These are phyloP conservation scores for Sinapis alba DNA, from an alignment of 441 rosid genomes.

Conservation along the genomic window DNA sequence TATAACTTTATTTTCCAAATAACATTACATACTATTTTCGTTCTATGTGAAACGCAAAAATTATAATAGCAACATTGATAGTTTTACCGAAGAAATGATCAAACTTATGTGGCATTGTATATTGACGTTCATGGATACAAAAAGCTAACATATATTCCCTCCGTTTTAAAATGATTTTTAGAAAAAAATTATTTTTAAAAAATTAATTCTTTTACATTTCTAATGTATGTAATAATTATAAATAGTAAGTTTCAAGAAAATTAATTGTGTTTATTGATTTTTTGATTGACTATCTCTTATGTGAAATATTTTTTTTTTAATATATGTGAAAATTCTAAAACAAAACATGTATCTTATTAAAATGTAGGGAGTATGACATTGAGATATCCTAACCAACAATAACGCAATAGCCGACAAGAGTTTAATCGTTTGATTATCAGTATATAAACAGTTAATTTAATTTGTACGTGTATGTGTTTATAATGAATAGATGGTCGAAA, in stretches of 20 bases:
- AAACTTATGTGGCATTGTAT: background rate
- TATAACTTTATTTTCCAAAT: background rate
- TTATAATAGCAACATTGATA: too few relatives aligned
- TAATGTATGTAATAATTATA: too few relatives aligned
- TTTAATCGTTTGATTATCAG: background rate
- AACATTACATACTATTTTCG: background rate
- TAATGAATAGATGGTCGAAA: slow-evolving; percentile 77
- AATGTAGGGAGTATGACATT: too few relatives aligned
- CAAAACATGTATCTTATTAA: too few relatives aligned
- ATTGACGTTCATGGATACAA: background rate
- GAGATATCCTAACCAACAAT: background rate
- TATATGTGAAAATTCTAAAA: too few relatives aligned
- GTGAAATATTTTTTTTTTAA: too few relatives aligned
- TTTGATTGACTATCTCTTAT: too few relatives aligned
- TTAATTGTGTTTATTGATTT: too few relatives aligned
- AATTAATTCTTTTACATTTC: too few relatives aligned
- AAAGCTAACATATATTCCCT: background rate
- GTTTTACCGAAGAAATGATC: background rate
- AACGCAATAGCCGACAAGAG: background rate
- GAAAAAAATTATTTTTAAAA: too few relatives aligned
- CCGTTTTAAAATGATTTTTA: too few relatives aligned
- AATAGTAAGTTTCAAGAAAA: too few relatives aligned
- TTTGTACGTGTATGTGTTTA: background rate
- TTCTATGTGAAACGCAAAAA: background rate
- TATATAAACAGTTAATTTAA: background rate